Evolutionary conservation across 1,284 basidiomycete genomes (phyloP), one percentile per base, ranked within the genome.

Genomic region (Fistulina hepatica): DNA sequence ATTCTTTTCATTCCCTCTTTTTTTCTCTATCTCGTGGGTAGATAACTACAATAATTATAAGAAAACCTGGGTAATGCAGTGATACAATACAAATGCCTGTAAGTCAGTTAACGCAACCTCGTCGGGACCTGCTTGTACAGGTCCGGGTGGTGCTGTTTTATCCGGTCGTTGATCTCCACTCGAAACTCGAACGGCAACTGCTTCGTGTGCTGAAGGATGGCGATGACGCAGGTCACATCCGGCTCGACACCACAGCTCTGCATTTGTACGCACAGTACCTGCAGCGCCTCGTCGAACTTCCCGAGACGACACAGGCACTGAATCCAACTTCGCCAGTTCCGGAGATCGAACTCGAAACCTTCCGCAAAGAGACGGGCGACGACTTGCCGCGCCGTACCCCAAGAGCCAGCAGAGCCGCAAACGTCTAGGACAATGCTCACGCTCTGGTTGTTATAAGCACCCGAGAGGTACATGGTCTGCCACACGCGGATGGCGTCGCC

Each of bases 371-470:
- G 61, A 53, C 69, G 69, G 10, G 52, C 46, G 54, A 70, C 70
- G 23, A 81, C 70, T 36, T 65, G 60, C 35, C 59, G 58, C 0
- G 76, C 80, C n/a, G 67, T 56, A 13, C 59, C 58, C 46, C 65
- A 54, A 16, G 71, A 61, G 6, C 67, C 63, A 5, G 76, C 67
- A 47, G 67, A 74, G 1, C 81, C 84, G 48, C 86, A 92, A 1
- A 81, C 76, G 52, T 95, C 90, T 31, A 95, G 60, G 39, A 92
- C 76, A 57, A 93, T 82, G 52, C 76, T 82, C 34, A 97, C 67
- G 42, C 76, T 81, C 30, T 71, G 61, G 23, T 76, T 63, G 55
- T 83, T 76, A 48, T 73, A 71, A 34, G 60, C 60, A 20, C 67
- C 63, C 21, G 71, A 64, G 19, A 76, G 59, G 52, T 73, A 73